Percentiles rank a stretch among this genome's conserved stretches.
phyloP scores from a whole-genome alignment of 2,329 filamentous ascomycete genomes.

The Fusarium austroafricanum region DNA sequence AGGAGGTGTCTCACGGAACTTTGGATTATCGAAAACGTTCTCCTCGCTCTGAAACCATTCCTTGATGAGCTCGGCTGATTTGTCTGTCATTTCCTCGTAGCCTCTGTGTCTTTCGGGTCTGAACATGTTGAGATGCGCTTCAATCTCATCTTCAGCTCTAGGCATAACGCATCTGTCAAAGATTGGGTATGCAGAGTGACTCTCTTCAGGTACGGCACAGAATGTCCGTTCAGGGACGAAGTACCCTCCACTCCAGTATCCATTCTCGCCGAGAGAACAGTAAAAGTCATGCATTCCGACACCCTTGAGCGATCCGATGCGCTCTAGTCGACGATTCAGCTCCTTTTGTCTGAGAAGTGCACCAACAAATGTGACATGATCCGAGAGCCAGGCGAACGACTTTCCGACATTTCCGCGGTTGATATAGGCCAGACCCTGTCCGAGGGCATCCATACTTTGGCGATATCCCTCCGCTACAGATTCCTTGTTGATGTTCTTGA shows the following conservation, averaged over 20 bases:
- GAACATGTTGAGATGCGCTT: constrained; percentile 78
- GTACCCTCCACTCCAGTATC: constrained; percentile 69
- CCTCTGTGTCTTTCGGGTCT: constrained; percentile 69
- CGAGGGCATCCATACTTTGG: constrained; percentile 60
- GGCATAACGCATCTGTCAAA: constrained; percentile 71
- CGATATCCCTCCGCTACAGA: constrained; percentile 62
- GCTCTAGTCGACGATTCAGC: constrained; percentile 73
- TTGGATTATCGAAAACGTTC: constrained; percentile 59
- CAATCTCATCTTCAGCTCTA: constrained; percentile 75
- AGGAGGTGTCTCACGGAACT: constrained; percentile 55
- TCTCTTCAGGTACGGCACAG: constrained; percentile 73
- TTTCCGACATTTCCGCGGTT: constrained; percentile 70
- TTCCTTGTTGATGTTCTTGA: constrained; percentile 61
- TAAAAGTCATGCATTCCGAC: constrained; percentile 82
- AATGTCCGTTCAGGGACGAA: constrained; percentile 80
- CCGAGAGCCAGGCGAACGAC: constrained; percentile 81
- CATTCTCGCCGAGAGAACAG: constrained; percentile 78
- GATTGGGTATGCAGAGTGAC: constrained; percentile 54
- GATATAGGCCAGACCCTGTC: constrained; percentile 67
- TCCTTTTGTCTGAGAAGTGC: constrained; percentile 80
- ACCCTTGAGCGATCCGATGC: constrained; percentile 69
- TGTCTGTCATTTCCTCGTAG: constrained; percentile 72
- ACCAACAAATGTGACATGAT: constrained; percentile 88
- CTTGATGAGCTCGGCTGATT: constrained; percentile 67
- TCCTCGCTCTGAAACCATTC: constrained; percentile 66